Conservation (phyloP, 179 eudicot species). For the Spinacia oleracea region DNA sequence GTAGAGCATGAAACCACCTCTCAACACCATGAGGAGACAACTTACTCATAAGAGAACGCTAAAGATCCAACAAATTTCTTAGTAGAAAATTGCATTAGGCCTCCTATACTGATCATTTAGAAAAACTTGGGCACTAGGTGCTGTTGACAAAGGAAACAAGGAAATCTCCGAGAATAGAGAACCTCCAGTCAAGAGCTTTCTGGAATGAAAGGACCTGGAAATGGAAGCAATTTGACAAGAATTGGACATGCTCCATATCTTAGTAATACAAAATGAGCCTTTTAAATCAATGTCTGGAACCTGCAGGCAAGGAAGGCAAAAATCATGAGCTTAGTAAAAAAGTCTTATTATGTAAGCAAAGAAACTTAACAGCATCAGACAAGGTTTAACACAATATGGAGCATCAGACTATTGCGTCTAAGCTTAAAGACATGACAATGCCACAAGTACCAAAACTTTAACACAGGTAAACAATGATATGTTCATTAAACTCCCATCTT, state of each 20-base stretch:
- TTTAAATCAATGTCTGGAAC: conserved; percentile 48
- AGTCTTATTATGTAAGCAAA: background rate
- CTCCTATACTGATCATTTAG: conserved; percentile 57
- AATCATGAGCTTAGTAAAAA: background rate
- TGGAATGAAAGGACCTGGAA: conserved; percentile 58
- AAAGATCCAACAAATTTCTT: conserved; percentile 57
- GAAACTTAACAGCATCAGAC: background rate
- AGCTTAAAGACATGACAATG: background rate
- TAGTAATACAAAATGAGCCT: conserved; percentile 35
- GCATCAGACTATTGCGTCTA: background rate
- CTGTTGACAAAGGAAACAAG: conserved; percentile 89
- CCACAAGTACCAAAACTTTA: background rate
- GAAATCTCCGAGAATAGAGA: conserved; percentile 69
- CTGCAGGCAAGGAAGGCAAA: conserved; percentile 39
- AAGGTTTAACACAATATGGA: background rate
- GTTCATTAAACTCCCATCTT: background rate
- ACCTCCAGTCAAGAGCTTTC: conserved; percentile 92
- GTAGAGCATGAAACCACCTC: conserved; percentile 8
- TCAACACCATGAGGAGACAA: conserved; percentile 4
- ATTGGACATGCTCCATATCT: conserved; percentile 82
- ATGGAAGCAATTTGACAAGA: conserved; percentile 58
- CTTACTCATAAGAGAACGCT: conserved; percentile 69
- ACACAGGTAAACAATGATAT: background rate
- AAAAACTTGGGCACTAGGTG: conserved; percentile 66
- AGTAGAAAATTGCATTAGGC: conserved; percentile 59